Base-by-base conservation (phyloP, 495 filamentous ascomycete species). In the Daldinia childiae region DNA sequence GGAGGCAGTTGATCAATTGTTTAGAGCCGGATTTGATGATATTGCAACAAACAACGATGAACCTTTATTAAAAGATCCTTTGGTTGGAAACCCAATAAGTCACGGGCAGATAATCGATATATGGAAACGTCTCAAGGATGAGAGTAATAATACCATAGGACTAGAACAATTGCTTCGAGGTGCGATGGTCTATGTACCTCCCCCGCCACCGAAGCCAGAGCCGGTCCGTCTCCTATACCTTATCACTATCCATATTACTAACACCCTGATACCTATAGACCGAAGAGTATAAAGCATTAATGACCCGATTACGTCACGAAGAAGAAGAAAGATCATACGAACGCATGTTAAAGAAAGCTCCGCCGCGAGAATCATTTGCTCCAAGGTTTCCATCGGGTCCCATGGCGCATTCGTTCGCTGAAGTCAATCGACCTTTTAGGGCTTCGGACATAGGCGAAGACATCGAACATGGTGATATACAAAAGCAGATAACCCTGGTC, bases 281-380 rank as follows among this genome's bases (percentile, higher is more conserved):
- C 11, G 82, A 90, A 7, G 93, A 96, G 83, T 98, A 95, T 81
- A 92, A 94, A 79, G 92, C 89, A 7, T 81, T 95, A 3, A 99
- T 98, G 95, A 86, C 88, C 2, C 87, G 91, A 17, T 89, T 99
- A 24, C 92, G 93, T 50, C 85, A 85, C 51, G 89, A 94, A 72
- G 90, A 91, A 74, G 94, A 98, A 81, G 82, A 88, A 72, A 87
- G 90, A 56, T 85, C 87, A 11, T 99, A 98, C 81, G 87, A 91
- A 60, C 87, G 90, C 67, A 91, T 97, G 85, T 79, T 90, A 54
- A 86, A 88, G 64, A 88, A 89, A 63, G 81, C 77, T 62, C 82
- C 80, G n/a, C 79, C 78, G 0, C 72, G 76, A 55, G 88, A 91
- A 72, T 84, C 87, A 24, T 90, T 89, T 65, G 75, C 84, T 5